Evolutionary conservation across 2,329 filamentous ascomycete species (phyloP), one percentile per base, ranked within the genome.

Genomic region (Colletotrichum cordylinicola): DNA sequence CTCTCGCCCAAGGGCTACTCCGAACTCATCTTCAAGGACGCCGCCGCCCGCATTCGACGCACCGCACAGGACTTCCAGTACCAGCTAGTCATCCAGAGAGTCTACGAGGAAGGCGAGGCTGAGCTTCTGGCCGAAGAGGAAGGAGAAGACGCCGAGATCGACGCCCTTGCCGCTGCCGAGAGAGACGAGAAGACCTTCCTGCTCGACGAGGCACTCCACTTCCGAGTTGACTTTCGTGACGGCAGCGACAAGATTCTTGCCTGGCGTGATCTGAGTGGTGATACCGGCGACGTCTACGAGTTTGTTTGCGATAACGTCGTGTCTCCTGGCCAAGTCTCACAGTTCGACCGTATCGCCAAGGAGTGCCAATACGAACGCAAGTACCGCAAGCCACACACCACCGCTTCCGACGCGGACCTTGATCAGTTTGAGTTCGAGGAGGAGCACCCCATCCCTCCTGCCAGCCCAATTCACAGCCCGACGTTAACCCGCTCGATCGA

Each of bases 331-430:
- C 94, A 96, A 80, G 93, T 97, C 29, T 90, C 93, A 61, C 91
- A 93, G 18, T 98, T 99, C 83, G 92, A 96, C 82, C 89, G 94
- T 70, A 93, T 95, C 69, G 95, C 97, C 9, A 91, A 95, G 74
- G 93, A 98, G 91, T 98, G 97, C 84, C 97, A 99, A 85, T 99
- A 98, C 93, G 97, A 99, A 87, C 92, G 96, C 82, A 98, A 98
- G 85, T 98, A 97, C 84, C 92, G 95, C 78, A 94, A 93, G 81
- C 93, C 92, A 52, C 91, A 95, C 80, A 93, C 95, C 61, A 93
- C 93, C 65, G 97, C 97, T 2, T 95, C 95, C 10, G 93, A 96
- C 74, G 88, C 92, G 77, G 95, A 99, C 78, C 90, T 98, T 6
- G 86, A 91, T 76, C 92, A 98, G 79, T 98, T 99, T 80, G 91